Evolutionary conservation across 306 rosid species (phyloP), one percentile per base, ranked within the genome.

Genomic region (Fragaria nilgerrensis): DNA sequence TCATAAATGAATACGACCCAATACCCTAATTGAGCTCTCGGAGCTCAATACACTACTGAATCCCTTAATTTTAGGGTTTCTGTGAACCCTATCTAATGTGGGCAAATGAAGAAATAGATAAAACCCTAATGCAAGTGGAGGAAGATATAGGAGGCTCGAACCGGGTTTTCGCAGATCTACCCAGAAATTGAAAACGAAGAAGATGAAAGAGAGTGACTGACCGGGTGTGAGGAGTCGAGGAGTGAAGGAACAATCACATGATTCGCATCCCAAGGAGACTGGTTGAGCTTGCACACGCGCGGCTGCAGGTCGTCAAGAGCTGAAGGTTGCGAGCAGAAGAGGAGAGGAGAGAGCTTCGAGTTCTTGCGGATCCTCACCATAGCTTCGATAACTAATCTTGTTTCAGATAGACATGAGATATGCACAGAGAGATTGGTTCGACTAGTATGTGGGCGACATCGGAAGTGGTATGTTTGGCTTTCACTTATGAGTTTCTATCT

Each of bases 301-400:
- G 89, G 72, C 72, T 84, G 93, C 37, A 83, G 83, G 76, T 55
- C 27, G 12, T 82, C 72, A 48, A 39, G 44, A 39, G 90, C 81
- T 68, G 79, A 78, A 68, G 88, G 84, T 59, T 69, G 34, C 1
- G 85, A 77, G 25, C 87, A 75, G 78, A 77, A 81, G 27, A 85
- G 80, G 36, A 88, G 86, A 20, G 91, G 88, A 20, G 93, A 88
- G 83, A 90, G 79, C 88, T 82, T 89, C 14, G 92, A 88, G 95
- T 90, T 86, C 87, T 91, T 92, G 2, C 96, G 87, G 87, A 94
- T 94, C 89, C 98, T 92, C 97, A 94, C 92, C 73, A 72, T 67
- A 19, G 59, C 32, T 67, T 43, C 52, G 45, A 53, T 53, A 53
- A 53, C 37, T 7, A 20, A 55, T 53, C 10, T 53, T 48, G 53